Percentiles rank a stretch among this genome's conserved stretches.
These are phyloP conservation scores for Centaurea solstitialis DNA, from an alignment of 129 eudicot species.

Conservation along the genomic window DNA sequence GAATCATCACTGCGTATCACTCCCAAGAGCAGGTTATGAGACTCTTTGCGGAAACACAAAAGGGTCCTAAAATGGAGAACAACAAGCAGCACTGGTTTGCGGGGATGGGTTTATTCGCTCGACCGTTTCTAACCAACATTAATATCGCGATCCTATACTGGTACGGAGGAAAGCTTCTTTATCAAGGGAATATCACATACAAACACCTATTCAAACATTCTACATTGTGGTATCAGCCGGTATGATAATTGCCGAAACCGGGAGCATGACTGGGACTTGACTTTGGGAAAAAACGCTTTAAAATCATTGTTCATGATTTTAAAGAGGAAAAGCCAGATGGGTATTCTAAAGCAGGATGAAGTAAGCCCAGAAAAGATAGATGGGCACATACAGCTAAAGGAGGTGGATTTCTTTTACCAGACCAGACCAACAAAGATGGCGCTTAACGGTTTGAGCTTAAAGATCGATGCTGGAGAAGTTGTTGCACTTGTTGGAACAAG, in stretches of 20 bases:
- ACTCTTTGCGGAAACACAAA: slow-evolving; percentile 16
- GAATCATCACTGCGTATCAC: slow-evolving; percentile 37
- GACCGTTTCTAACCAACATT: slow-evolving; percentile 28
- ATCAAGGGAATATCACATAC: slow-evolving; percentile 23
- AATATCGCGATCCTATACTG: slow-evolving; percentile 34
- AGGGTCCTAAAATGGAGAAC: slow-evolving; percentile 20
- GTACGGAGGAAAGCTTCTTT: slow-evolving; percentile 52
- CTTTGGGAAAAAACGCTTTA: slow-evolving; percentile 35
- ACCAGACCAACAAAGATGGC: slow-evolving; percentile 40
- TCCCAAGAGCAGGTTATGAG: slow-evolving; percentile 26
- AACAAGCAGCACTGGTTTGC: slow-evolving; percentile 35
- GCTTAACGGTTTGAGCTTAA: slow-evolving; percentile 33
- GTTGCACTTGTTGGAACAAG: slow-evolving; percentile 56
- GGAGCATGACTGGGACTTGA: slow-evolving; percentile 40
- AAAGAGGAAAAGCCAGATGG: slow-evolving; percentile 24
- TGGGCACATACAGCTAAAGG: slow-evolving; percentile 33
- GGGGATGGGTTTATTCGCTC: slow-evolving; percentile 30
- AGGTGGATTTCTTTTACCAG: slow-evolving; percentile 45
- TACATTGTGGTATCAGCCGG: slow-evolving; percentile 41
- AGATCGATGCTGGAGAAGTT: slow-evolving; percentile 43
- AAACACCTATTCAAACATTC: slow-evolving; percentile 46
- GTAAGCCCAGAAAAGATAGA: slow-evolving; percentile 15
- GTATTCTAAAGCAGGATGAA: background rate
- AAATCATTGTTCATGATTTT: slow-evolving; percentile 29
- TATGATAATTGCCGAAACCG: slow-evolving; percentile 44